These are phyloP conservation scores for Cocos nucifera DNA, from an alignment of 176 grass and related monocot genomes.

Conservation along the genomic window DNA sequence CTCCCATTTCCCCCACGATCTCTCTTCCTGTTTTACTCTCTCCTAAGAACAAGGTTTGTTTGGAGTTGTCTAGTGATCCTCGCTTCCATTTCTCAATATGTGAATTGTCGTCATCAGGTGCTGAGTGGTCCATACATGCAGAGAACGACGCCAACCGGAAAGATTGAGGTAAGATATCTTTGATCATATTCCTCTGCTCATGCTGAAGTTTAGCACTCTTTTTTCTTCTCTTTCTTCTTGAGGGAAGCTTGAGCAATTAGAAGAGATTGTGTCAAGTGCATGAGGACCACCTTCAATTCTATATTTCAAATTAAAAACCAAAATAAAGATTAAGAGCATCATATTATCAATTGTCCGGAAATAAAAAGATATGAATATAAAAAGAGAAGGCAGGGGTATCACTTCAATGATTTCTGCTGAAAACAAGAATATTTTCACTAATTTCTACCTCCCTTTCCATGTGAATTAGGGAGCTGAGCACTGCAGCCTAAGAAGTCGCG, in stretches of 20 bases:
- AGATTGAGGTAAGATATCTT: slow-evolving; percentile 45
- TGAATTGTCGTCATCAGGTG: slow-evolving; percentile 31
- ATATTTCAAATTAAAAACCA: too few species aligned
- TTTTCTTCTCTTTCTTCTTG: not conserved
- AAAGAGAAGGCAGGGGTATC: too few species aligned
- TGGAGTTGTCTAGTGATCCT: too few species aligned
- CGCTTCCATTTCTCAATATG: not conserved
- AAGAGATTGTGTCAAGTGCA: too few species aligned
- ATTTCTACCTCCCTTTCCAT: not conserved
- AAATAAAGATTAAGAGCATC: too few species aligned
- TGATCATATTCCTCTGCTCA: not conserved
- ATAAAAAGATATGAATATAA: too few species aligned
- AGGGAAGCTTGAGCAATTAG: too few species aligned
- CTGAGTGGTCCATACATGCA: slow-evolving; percentile 79
- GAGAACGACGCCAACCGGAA: slow-evolving; percentile 14
- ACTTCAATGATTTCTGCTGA: too few species aligned
- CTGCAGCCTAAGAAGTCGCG: slow-evolving; percentile 69
- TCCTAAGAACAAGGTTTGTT: too few species aligned
- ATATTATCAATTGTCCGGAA: too few species aligned
- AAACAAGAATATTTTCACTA: not conserved
- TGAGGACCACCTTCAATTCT: too few species aligned
- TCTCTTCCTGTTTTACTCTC: not conserved
- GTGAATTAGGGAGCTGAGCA: slow-evolving; percentile 47
- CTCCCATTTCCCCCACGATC: not conserved
- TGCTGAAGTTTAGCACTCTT: not conserved